A percentile compares a stretch with the other conserved stretches of the same genome.
Evolutionary conservation across 768 basidiomycete genomes (phyloP).

Genomic region (Macrocybe gigantea): DNA sequence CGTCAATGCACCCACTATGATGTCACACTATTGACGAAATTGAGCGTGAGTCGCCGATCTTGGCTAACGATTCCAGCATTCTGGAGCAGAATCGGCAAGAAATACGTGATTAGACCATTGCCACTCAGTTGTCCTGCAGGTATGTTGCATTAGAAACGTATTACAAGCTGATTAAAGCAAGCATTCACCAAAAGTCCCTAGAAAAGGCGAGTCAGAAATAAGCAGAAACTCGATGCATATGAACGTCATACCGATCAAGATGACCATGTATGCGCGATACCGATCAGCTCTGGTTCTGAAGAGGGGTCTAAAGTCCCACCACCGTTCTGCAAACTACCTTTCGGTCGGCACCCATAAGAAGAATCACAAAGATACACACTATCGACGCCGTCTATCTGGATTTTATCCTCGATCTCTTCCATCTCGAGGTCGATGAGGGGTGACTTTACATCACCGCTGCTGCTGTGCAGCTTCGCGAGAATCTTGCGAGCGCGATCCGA

Average conservation of each 20-base stretch:
- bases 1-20: conserved; percentile 28
- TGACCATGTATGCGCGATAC: conserved; percentile 44
- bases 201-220: neutral
- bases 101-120: conserved; percentile 45
- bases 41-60: conserved; percentile 34
- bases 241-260: conserved; percentile 34
- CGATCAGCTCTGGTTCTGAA: conserved; percentile 41
- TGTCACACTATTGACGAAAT: conserved; percentile 48
- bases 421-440: conserved; percentile 48
- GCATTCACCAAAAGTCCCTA: conserved; percentile 20
- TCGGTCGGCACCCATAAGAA: neutral
- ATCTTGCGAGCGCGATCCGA: conserved; percentile 34
- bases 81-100: conserved; percentile 37
- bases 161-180: neutral
- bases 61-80: conserved; percentile 42
- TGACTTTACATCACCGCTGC: conserved; percentile 37
- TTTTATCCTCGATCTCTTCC: conserved; percentile 46
- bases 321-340: conserved; percentile 24
- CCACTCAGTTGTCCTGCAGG: conserved; percentile 38
- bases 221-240: neutral
- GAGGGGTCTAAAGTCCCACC: conserved; percentile 51
- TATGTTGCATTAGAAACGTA: conserved; percentile 5
- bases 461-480: conserved; percentile 44
- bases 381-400: conserved; percentile 38
- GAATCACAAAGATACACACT: conserved; percentile 23